Percentiles rank a stretch among this genome's conserved stretches.
phyloP scores from a whole-genome alignment of 495 filamentous ascomycete genomes.

The Symbiotaphrina buchneri region DNA sequence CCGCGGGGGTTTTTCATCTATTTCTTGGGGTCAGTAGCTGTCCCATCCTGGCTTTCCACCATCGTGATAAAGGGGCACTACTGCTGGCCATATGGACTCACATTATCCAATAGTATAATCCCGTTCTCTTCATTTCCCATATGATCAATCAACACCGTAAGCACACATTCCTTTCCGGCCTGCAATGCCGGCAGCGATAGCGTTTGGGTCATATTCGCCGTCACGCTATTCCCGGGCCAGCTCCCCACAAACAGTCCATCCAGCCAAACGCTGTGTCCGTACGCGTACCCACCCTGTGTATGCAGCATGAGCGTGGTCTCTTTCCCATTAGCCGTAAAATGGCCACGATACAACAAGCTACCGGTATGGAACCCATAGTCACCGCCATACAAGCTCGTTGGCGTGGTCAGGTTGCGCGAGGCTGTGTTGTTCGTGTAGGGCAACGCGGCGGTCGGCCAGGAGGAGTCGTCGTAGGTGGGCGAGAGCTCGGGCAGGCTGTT shows the following conservation, averaged over 20 bases:
- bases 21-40: too few relatives aligned
- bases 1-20: constrained; percentile 49
- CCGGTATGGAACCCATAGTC: neutral
- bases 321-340: neutral
- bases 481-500: constrained; percentile 51
- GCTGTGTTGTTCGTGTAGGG: constrained; percentile 35
- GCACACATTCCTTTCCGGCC: constrained; percentile 27
- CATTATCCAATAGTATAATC: constrained; percentile 26
- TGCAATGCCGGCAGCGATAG: constrained; percentile 32
- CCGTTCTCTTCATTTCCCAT: constrained; percentile 49
- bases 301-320: neutral
- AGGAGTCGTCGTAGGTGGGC: constrained; percentile 38
- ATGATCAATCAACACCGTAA: constrained; percentile 53
- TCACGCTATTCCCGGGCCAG: constrained; percentile 21
- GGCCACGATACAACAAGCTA: neutral
- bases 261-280: neutral
- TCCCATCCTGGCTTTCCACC: too few relatives aligned
- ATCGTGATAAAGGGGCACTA: too few relatives aligned
- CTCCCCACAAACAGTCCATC: constrained; percentile 2
- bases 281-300: neutral
- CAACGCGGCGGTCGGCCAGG: constrained; percentile 35
- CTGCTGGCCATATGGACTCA: too few relatives aligned
- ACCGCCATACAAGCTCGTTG: constrained; percentile 35
- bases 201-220: constrained; percentile 22
- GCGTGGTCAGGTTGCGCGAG: constrained; percentile 28